Evolutionary conservation across 2,329 filamentous ascomycete species (phyloP).

Genomic region (Acrocalymma vagum): DNA sequence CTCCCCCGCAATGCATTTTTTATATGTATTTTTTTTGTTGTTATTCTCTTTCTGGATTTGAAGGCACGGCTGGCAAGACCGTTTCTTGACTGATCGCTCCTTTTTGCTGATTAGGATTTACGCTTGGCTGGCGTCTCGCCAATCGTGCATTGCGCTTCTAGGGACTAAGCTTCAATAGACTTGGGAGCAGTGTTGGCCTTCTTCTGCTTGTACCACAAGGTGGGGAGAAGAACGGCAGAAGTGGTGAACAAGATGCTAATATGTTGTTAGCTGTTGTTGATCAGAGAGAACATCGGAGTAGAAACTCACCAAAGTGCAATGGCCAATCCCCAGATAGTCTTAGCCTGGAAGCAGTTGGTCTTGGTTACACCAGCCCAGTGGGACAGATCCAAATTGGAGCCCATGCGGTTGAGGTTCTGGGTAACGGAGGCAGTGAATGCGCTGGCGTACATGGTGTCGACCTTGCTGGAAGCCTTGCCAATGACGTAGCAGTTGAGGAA

Average conservation of each 20-base stretch:
- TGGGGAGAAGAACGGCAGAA: constrained; percentile 55
- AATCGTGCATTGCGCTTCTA: neutral
- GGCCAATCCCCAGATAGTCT: constrained; percentile 85
- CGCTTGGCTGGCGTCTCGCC: constrained; percentile 1
- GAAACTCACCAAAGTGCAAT: constrained; percentile 74
- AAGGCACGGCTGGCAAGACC: constrained; percentile 18
- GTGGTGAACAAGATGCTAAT: constrained; percentile 56
- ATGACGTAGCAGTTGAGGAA: constrained; percentile 75
- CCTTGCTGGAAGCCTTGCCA: constrained; percentile 54
- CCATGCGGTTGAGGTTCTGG: constrained; percentile 60
- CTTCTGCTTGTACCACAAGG: constrained; percentile 60
- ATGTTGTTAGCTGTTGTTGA: constrained; percentile 16
- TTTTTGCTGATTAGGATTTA: constrained; percentile 9
- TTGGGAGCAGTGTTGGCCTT: constrained; percentile 50
- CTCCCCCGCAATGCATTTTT: constrained; percentile 29
- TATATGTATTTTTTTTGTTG: too few species aligned
- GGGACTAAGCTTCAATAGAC: constrained; percentile 38
- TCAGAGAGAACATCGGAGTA: too few species aligned
- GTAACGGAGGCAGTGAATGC: constrained; percentile 63
- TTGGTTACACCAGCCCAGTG: constrained; percentile 68
- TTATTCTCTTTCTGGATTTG: constrained; percentile 20
- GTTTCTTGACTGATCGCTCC: constrained; percentile 28
- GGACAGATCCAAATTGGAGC: constrained; percentile 58
- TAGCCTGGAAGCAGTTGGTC: constrained; percentile 81
- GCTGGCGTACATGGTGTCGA: constrained; percentile 58